Evolutionary conservation across 345 rosid genomes (phyloP).

Genomic region (Boechera stricta): DNA sequence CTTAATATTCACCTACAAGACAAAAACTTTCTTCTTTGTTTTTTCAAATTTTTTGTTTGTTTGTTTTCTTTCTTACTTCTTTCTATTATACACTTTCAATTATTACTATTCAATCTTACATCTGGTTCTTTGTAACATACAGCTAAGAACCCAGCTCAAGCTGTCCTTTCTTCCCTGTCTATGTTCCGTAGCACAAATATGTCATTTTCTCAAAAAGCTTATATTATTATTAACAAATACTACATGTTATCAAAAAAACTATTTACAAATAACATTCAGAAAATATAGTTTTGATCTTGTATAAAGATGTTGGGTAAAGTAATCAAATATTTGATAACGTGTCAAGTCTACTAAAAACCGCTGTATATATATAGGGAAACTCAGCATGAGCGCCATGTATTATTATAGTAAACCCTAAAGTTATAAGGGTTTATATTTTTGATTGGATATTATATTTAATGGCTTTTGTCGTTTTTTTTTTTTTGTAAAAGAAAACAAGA

Average conservation of each 20-base stretch:
- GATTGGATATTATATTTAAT: background rate
- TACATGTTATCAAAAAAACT: too few relatives aligned
- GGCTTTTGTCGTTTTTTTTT: constrained; percentile 11
- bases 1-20: constrained; percentile 17
- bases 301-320: background rate
- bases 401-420: background rate
- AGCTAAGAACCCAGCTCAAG: constrained; percentile 44
- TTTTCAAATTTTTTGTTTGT: constrained; percentile 12
- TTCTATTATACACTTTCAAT: background rate
- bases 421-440: background rate
- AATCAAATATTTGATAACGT: constrained; percentile 8
- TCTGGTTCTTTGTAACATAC: constrained; percentile 33
- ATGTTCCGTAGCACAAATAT: constrained; percentile 37
- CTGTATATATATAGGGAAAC: background rate
- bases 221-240: background rate
- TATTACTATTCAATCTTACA: constrained; percentile 28
- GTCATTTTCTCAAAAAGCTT: constrained; percentile 1
- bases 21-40: background rate
- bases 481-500: constrained; percentile 24
- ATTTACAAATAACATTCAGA: constrained; percentile 9
- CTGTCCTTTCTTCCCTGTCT: constrained; percentile 39
- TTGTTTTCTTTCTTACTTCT: background rate
- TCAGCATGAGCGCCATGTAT: constrained; percentile 22
- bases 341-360: background rate
- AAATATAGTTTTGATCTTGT: constrained; percentile 6